phyloP scores from a whole-genome alignment of 257 asterid genomes.

The Gentiana macrophylla region DNA sequence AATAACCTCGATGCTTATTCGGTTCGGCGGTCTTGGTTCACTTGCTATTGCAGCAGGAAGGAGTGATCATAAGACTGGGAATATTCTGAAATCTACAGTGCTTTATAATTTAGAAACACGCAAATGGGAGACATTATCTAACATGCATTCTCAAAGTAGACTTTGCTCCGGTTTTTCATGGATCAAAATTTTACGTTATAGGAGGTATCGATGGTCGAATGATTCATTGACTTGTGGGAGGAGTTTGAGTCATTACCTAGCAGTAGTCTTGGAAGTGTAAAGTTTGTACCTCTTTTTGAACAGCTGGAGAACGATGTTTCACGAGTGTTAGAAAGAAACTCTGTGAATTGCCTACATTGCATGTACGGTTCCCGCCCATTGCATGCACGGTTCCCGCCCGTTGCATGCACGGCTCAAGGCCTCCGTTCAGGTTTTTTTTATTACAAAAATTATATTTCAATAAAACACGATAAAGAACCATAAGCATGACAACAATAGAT shows the following conservation, averaged over 20 bases:
- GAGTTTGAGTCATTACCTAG: constrained; percentile 36
- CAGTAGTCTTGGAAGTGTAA: no score
- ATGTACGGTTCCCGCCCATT: no score
- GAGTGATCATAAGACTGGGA: constrained; percentile 60
- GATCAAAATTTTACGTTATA: constrained; percentile 66
- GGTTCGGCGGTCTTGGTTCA: constrained; percentile 69
- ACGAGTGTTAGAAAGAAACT: no score
- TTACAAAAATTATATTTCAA: no score
- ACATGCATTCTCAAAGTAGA: constrained; percentile 76
- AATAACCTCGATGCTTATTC: constrained; percentile 72
- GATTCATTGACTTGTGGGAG: constrained; percentile 78
- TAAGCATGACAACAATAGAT: no score
- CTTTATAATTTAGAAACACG: constrained; percentile 57
- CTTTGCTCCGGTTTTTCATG: constrained; percentile 80
- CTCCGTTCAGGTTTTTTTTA: no score
- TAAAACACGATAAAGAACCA: no score
- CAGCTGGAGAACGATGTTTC: no score
- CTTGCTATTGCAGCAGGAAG: constrained; percentile 76
- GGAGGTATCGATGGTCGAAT: constrained; percentile 75
- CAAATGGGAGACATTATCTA: constrained; percentile 67
- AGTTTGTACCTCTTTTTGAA: no score
- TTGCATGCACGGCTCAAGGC: no score
- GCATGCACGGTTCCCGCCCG: no score
- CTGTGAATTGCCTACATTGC: no score
- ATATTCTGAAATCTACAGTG: constrained; percentile 65